phyloP scores from a whole-genome alignment of 2,329 filamentous ascomycete genomes.

The Penicillium sp. region DNA sequence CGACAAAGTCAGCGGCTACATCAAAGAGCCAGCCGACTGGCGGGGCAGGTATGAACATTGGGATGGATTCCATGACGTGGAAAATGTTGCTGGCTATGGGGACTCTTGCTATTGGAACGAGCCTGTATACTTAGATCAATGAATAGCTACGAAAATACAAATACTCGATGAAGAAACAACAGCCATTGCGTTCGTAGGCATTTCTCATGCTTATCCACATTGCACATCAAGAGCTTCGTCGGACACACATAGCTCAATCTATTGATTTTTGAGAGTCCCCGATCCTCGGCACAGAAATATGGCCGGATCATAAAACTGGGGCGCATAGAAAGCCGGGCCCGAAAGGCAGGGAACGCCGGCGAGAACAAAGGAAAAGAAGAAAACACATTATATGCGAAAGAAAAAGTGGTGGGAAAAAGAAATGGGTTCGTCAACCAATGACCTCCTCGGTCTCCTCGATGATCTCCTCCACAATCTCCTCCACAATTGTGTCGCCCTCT shows the following conservation, averaged over 20 bases:
- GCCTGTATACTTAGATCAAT: slow-evolving; percentile 22
- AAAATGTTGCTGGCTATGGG: slow-evolving; percentile 21
- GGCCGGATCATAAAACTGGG: slow-evolving; percentile 37
- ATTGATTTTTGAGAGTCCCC: slow-evolving; percentile 37
- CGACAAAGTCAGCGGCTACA: slow-evolving; percentile 19
- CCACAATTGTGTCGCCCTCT: slow-evolving; percentile 77
- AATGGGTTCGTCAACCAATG: slow-evolving; percentile 47
- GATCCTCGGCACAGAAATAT: slow-evolving; percentile 31
- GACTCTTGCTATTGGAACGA: slow-evolving; percentile 23
- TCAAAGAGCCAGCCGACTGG: slow-evolving; percentile 14
- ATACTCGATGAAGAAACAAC: slow-evolving; percentile 10
- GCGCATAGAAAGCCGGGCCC: slow-evolving; percentile 35
- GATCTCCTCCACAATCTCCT: slow-evolving; percentile 87
- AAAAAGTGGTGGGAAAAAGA: slow-evolving; percentile 23
- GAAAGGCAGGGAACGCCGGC: slow-evolving; percentile 33
- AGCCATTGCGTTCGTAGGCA: slow-evolving; percentile 34
- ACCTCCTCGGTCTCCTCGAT: slow-evolving; percentile 84
- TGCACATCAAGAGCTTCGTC: slow-evolving; percentile 35
- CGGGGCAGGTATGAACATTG: slow-evolving; percentile 12
- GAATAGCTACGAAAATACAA: not conserved
- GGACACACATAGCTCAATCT: slow-evolving; percentile 33
- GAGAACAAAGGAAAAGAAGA: slow-evolving; percentile 36
- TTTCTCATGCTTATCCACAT: slow-evolving; percentile 41
- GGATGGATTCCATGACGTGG: slow-evolving; percentile 14
- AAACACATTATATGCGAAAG: slow-evolving; percentile 41